Evolutionary conservation across 306 rosid genomes (phyloP).

Genomic region (Neltuma alba): DNA sequence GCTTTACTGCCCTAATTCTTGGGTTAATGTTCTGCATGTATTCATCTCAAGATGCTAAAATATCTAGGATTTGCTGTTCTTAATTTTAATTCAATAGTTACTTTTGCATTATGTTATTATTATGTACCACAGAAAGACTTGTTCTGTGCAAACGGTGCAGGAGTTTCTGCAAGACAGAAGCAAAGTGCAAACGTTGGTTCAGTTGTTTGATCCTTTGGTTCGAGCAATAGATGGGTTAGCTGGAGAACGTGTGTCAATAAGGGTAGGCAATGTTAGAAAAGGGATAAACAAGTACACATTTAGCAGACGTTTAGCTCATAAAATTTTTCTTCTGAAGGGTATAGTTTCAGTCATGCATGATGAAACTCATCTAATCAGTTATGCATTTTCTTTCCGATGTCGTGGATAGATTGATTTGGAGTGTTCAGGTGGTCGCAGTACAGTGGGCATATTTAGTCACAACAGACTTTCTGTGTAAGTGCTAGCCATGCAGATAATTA

Average conservation of each 20-base stretch:
- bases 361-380: background rate
- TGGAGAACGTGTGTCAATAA: constrained; percentile 95
- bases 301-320: background rate
- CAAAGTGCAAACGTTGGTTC: constrained; percentile 71
- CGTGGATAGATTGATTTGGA: constrained; percentile 81
- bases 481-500: background rate
- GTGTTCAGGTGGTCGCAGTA: constrained; percentile 74
- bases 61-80: background rate
- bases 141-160: constrained; percentile 44
- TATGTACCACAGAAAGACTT: constrained; percentile 15
- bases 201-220: constrained; percentile 83
- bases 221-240: constrained; percentile 72
- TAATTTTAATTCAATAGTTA: background rate
- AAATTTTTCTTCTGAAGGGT: background rate
- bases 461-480: constrained; percentile 73
- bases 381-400: constrained; percentile 10
- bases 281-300: constrained; percentile 21
- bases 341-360: constrained; percentile 14
- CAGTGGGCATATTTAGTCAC: constrained; percentile 80
- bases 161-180: constrained; percentile 80
- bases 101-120: constrained; percentile 2
- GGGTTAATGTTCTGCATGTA: background rate
- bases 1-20: background rate
- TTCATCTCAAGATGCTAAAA: background rate
- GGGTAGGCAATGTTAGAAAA: constrained; percentile 53